Conservation (phyloP, 352 stramenopile species). For the Phytophthora parvispora region DNA sequence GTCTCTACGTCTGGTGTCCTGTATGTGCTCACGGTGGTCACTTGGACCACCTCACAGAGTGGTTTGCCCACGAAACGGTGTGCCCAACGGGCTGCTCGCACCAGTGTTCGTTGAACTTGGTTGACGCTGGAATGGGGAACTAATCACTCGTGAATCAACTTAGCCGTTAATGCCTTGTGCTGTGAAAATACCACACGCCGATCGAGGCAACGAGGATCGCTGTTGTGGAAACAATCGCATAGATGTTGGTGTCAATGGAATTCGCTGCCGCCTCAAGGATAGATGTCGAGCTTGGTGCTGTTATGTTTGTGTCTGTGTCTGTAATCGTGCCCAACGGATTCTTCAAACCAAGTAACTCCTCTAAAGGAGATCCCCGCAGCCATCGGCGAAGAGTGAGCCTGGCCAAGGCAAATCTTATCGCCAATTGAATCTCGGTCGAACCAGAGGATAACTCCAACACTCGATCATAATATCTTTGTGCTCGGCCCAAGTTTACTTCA, state of each 20-base stretch:
- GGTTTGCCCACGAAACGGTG: conserved; percentile 75
- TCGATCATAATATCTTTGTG: conserved; percentile 71
- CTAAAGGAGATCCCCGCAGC: conserved; percentile 35
- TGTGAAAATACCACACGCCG: conserved; percentile 36
- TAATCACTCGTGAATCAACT: neutral
- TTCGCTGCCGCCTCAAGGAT: conserved; percentile 15
- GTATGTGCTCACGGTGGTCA: conserved; percentile 93
- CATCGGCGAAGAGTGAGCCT: conserved; percentile 46
- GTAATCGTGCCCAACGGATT: conserved; percentile 1
- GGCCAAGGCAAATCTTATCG: conserved; percentile 47
- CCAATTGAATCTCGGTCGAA: conserved; percentile 37
- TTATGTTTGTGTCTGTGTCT: conserved; percentile 17
- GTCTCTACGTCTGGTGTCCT: conserved; percentile 93
- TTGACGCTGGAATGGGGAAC: conserved; percentile 17
- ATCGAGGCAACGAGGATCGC: conserved; percentile 27
- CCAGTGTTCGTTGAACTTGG: conserved; percentile 62
- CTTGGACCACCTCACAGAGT: conserved; percentile 85
- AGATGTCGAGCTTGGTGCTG: conserved; percentile 7
- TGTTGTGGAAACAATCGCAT: conserved; percentile 25
- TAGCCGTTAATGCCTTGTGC: conserved; percentile 7
- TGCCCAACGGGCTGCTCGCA: conserved; percentile 87
- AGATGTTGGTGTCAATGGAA: conserved; percentile 14
- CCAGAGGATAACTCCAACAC: conserved; percentile 57
- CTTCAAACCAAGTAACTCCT: conserved; percentile 11
- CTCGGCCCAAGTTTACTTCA: conserved; percentile 54